phyloP scores from a whole-genome alignment of 73 alveolate species.

The Paramecium pentaurelia region DNA sequence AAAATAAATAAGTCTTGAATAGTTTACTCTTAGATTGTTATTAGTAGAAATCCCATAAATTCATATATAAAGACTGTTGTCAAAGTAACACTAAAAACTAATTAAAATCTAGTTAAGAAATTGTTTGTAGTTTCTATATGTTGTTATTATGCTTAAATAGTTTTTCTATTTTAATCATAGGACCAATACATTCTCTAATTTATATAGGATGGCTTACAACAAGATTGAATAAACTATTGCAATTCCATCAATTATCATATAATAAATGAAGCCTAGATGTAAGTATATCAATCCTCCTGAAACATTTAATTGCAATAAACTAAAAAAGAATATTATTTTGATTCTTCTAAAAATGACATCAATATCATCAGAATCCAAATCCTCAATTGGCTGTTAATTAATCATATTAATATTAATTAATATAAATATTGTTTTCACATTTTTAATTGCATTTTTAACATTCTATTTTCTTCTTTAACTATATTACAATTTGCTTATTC shows the following conservation, averaged over 20 bases:
- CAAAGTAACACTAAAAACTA: not conserved
- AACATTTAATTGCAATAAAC: not conserved
- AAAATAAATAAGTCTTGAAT: not conserved
- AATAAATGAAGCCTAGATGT: not conserved
- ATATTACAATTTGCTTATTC: constrained; percentile 30
- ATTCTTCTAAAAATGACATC: not conserved
- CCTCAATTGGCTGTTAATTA: not conserved
- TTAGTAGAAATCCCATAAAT: not conserved
- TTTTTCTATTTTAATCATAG: not conserved
- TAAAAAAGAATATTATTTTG: not conserved
- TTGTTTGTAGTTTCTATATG: not conserved
- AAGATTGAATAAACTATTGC: not conserved
- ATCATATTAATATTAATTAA: not conserved
- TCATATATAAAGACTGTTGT: not conserved
- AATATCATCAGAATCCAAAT: not conserved
- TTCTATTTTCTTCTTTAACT: constrained; percentile 47
- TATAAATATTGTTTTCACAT: not conserved
- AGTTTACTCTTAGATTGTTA: not conserved
- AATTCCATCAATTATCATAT: not conserved
- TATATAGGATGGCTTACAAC: not conserved
- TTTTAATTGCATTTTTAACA: constrained; percentile 20
- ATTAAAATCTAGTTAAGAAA: not conserved
- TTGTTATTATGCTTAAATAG: not conserved
- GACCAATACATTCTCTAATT: not conserved
- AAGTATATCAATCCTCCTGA: not conserved